Conservation (phyloP, 1,284 basidiomycete species). For the Rhodotorula sp. region DNA sequence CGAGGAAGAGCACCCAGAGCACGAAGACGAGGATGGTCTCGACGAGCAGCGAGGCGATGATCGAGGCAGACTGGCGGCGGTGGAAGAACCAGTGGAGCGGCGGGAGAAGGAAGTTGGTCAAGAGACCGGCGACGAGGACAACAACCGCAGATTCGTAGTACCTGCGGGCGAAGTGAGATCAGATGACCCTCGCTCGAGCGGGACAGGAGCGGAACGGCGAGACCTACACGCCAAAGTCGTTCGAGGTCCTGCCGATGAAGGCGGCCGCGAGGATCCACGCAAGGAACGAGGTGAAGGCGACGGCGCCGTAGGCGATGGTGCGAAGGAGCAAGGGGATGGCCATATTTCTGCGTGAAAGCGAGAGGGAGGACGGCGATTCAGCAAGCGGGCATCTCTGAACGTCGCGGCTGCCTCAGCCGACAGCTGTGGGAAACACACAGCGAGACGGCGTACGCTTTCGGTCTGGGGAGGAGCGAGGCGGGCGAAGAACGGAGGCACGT, state of each 20-base stretch:
- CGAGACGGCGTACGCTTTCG: too few species aligned
- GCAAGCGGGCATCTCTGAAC: neutral
- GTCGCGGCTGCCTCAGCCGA: too few species aligned
- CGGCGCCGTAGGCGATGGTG: conserved; percentile 10
- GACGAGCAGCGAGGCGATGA: conserved; percentile 5
- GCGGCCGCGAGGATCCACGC: conserved; percentile 24
- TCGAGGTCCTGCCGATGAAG: conserved; percentile 18
- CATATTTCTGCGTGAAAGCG: neutral
- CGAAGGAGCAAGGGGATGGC: neutral
- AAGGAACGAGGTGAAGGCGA: conserved; percentile 5
- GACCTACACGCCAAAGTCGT: conserved; percentile 12
- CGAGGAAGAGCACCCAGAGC: conserved; percentile 27
- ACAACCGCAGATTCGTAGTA: neutral
- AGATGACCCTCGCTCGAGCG: conserved; percentile 1
- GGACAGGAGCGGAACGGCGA: conserved; percentile 5
- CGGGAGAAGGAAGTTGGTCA: neutral
- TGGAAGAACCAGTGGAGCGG: conserved; percentile 3
- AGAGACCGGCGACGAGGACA: conserved; percentile 1
- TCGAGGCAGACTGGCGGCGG: neutral
- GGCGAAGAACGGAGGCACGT: too few species aligned
- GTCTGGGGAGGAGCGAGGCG: too few species aligned
- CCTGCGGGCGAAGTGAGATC: neutral
- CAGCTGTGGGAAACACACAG: too few species aligned
- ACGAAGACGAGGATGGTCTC: conserved; percentile 11
- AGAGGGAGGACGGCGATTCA: too few species aligned